Evolutionary conservation across 176 grass and related monocot genomes (phyloP).

Genomic region (Musa itinerans): DNA sequence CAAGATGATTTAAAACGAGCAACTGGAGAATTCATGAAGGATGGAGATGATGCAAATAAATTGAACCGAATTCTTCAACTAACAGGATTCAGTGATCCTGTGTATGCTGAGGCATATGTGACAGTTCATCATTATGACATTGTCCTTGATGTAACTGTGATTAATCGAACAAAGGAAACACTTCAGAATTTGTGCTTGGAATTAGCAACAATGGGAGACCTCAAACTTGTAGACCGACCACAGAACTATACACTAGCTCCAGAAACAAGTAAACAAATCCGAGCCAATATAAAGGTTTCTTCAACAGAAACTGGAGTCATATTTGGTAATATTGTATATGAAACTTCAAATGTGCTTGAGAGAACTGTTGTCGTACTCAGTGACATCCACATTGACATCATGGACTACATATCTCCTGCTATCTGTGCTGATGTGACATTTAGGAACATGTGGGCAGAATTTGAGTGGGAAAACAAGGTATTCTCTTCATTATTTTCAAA

Average conservation of each 20-base stretch:
- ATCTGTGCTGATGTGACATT: slow-evolving; percentile 8
- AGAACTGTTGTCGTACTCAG: slow-evolving; percentile 9
- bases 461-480: slow-evolving; percentile 42
- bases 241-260: slow-evolving; percentile 14
- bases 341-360: slow-evolving; percentile 8
- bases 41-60: slow-evolving; percentile 7
- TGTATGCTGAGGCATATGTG: slow-evolving; percentile 9
- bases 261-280: slow-evolving; percentile 8
- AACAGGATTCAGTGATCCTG: slow-evolving; percentile 12
- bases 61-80: slow-evolving; percentile 10
- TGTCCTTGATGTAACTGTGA: slow-evolving; percentile 12
- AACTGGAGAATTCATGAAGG: slow-evolving; percentile 12
- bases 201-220: slow-evolving; percentile 13
- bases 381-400: slow-evolving; percentile 12
- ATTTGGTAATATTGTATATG: slow-evolving; percentile 11
- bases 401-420: slow-evolving; percentile 1
- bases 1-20: slow-evolving; percentile 12
- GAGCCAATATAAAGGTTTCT: slow-evolving; percentile 10
- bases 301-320: slow-evolving; percentile 10
- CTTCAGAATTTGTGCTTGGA: slow-evolving; percentile 10
- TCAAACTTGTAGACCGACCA: slow-evolving; percentile 7
- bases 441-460: slow-evolving; percentile 39
- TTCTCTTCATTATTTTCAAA: not conserved
- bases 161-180: slow-evolving; percentile 12
- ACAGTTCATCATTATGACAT: slow-evolving; percentile 13